Percentiles rank a stretch among this genome's conserved stretches.
These are phyloP conservation scores for Debaryomycetaceae sp. DNA, from an alignment of 1,139 yeast genomes.

Conservation along the genomic window DNA sequence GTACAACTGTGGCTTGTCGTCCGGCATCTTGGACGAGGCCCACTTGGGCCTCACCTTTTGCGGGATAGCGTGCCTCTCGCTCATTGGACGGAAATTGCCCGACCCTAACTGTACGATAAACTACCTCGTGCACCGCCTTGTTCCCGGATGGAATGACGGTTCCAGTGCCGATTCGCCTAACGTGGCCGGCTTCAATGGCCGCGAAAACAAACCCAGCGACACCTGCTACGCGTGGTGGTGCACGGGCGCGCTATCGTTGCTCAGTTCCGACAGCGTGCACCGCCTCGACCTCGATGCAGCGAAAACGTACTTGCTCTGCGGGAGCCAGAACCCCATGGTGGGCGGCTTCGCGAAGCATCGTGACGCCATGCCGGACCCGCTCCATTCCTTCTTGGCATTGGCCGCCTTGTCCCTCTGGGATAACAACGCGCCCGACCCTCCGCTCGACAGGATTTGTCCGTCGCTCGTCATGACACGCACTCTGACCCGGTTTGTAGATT, in stretches of 20 bases:
- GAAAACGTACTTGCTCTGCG: constrained; percentile 36
- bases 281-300: constrained; percentile 30
- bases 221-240: constrained; percentile 94
- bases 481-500: constrained; percentile 10
- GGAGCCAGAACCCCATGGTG: constrained; percentile 50
- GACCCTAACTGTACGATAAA: constrained; percentile 19
- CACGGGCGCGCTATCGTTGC: constrained; percentile 44
- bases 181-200: constrained; percentile 78
- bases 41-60: constrained; percentile 89
- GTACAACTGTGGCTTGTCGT: constrained; percentile 58
- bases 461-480: constrained; percentile 15
- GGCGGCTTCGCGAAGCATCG: constrained; percentile 81
- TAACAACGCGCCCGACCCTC: constrained; percentile 1
- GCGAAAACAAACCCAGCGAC: constrained; percentile 76
- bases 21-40: constrained; percentile 41
- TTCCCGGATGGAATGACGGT: constrained; percentile 10
- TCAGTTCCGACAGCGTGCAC: constrained; percentile 13
- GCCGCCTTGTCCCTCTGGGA: constrained; percentile 43
- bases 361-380: constrained; percentile 56
- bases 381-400: constrained; percentile 53
- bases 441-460: constrained; percentile 15
- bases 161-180: constrained; percentile 26
- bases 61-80: constrained; percentile 54
- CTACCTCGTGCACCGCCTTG: constrained; percentile 62
- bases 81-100: constrained; percentile 24